A percentile compares a stretch with the other conserved stretches of the same genome.
These are phyloP conservation scores for Phytophthora rubi DNA, from an alignment of 352 stramenopile genomes.

Conservation along the genomic window DNA sequence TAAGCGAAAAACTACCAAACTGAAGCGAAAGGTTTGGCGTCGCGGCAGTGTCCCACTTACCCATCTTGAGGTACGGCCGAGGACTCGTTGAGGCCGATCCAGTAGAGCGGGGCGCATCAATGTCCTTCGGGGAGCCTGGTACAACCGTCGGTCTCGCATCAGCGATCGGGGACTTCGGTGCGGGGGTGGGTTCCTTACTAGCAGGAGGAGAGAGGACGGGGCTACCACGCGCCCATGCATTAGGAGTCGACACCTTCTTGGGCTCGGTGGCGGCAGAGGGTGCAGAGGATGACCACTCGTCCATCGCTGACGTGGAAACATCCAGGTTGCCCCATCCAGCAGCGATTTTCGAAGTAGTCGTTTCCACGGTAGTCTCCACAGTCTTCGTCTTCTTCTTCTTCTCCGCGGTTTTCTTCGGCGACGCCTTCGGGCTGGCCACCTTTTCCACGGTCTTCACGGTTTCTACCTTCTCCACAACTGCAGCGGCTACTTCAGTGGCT, in stretches of 20 bases:
- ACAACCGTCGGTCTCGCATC: constrained; percentile 53
- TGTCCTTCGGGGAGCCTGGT: constrained; percentile 74
- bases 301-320: constrained; percentile 65
- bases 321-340: constrained; percentile 73
- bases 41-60: constrained; percentile 79
- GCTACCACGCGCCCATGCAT: constrained; percentile 70
- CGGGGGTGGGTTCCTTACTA: constrained; percentile 21
- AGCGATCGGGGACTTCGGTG: constrained; percentile 41
- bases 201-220: constrained; percentile 52
- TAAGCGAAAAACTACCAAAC: constrained; percentile 89
- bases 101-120: constrained; percentile 44
- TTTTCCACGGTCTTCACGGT: constrained; percentile 38
- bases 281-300: constrained; percentile 61
- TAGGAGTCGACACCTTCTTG: constrained; percentile 61
- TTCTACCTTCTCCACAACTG: constrained; percentile 33
- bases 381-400: constrained; percentile 55
- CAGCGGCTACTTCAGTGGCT: constrained; percentile 19
- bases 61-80: constrained; percentile 86
- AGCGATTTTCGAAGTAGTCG: constrained; percentile 45
- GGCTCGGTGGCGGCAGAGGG: constrained; percentile 46
- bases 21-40: constrained; percentile 81
- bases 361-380: constrained; percentile 46
- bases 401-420: constrained; percentile 39
- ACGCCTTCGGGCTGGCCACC: constrained; percentile 36
- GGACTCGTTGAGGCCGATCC: constrained; percentile 56